Base-by-base conservation (phyloP, 164 flowering plant genomes). In the Tetrastigma voinierianum region DNA sequence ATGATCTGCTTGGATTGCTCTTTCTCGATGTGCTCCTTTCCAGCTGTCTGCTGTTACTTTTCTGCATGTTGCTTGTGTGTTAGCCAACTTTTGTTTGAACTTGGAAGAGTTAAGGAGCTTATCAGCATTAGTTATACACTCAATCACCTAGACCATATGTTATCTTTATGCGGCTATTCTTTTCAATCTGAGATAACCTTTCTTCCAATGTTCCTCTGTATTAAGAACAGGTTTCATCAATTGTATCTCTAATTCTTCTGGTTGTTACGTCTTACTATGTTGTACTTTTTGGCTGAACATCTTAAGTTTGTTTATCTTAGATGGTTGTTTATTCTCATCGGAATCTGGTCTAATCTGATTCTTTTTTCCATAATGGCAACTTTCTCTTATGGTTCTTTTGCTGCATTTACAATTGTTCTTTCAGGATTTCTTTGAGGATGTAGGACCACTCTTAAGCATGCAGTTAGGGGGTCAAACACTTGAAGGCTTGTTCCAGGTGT, bases 341-440 rank as follows among this genome's bases (percentile, higher is more conserved):
- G 16, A 11, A 49, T 49, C 0, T 49, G 52, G n/a, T 13, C n/a
- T 55, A 25, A 55, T 21, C 2, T 19, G 40, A 32, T 32, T 32
- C 8, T 32, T 32, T 4, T 4, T 32, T 32, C 40, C 40, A 32
- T 32, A 32, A 32, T 32, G 8, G 40, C 6, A 7, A 32, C 49
- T 5, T 61, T n/a, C n/a, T 61, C 43, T 54, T 10, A 24, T 46
- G 17, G 24, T 40, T 16, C 11, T 49, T 62, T 59, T 44, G 19
- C 43, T 71, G 49, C n/a, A n/a, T 74, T 23, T 52, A 19, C 61
- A 18, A 20, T 17, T 72, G 49, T 45, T 63, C 25, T 51, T 81
- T 57, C 71, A 93, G 98, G 98, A 96, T 57, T 89, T 96, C 76
- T 88, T 90, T 74, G 99, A 96, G 74, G 99, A 96, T 79, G 94